phyloP scores from a whole-genome alignment of 352 stramenopile species.

The Pythium angustatum region DNA sequence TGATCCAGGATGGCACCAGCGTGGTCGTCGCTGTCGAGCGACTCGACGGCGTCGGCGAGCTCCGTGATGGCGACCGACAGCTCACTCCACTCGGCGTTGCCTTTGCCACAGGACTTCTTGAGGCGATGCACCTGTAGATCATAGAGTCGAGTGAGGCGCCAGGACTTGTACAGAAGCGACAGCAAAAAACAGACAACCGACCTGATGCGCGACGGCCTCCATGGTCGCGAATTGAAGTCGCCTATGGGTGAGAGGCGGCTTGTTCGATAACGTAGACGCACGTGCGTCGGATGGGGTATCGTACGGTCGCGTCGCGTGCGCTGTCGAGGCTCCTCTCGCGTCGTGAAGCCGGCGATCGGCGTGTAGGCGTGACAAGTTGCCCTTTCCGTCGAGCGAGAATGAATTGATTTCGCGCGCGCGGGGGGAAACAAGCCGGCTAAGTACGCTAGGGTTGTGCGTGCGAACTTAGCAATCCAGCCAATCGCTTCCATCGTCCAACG shows the following conservation, averaged over 20 bases:
- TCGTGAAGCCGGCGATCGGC: background rate
- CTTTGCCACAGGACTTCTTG: slow-evolving; percentile 11
- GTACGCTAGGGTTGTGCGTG: background rate
- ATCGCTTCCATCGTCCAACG: background rate
- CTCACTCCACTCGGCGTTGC: slow-evolving; percentile 45
- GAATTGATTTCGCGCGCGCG: slow-evolving; percentile 21
- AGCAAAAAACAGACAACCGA: background rate
- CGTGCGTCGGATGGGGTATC: background rate
- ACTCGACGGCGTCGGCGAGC: slow-evolving; percentile 50
- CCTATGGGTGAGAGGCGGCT: background rate
- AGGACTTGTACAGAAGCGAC: background rate
- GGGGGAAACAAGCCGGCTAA: background rate
- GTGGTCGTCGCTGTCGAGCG: slow-evolving; percentile 27
- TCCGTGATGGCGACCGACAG: slow-evolving; percentile 41
- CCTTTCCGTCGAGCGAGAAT: slow-evolving; percentile 11
- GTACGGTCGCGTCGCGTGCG: background rate
- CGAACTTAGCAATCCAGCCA: background rate
- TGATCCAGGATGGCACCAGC: slow-evolving; percentile 34
- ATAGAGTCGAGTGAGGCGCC: background rate
- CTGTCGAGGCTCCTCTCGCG: background rate
- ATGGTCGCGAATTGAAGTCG: slow-evolving; percentile 8
- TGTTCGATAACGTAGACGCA: slow-evolving; percentile 17
- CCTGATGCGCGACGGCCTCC: slow-evolving; percentile 23
- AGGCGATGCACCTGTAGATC: slow-evolving; percentile 17
- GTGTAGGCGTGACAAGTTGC: slow-evolving; percentile 15